Evolutionary conservation across 768 basidiomycete species (phyloP).

Genomic region (Rhodotorula sphaerocarpa): DNA sequence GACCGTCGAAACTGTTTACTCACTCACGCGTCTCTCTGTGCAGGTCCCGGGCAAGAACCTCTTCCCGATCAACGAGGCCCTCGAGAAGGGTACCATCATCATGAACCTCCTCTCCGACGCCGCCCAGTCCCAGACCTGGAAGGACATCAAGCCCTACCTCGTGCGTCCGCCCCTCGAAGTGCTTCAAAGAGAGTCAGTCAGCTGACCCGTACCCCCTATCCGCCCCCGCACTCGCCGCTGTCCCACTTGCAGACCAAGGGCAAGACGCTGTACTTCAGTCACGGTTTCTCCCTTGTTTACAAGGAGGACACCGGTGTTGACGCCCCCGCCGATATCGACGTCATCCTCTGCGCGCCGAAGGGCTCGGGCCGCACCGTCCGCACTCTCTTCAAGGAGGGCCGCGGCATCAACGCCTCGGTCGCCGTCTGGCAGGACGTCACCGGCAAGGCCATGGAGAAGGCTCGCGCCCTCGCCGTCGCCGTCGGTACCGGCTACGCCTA

Average conservation of each 20-base stretch:
- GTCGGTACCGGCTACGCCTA: conserved; percentile 97
- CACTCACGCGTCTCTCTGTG: background rate
- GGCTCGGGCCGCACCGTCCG: conserved; percentile 98
- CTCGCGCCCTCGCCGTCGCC: conserved; percentile 83
- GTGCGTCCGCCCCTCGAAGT: too few species aligned
- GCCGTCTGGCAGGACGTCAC: conserved; percentile 97
- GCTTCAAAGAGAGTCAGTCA: too few species aligned
- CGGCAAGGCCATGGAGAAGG: conserved; percentile 95
- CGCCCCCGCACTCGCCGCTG: background rate
- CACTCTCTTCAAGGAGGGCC: conserved; percentile 99
- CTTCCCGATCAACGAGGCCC: conserved; percentile 97
- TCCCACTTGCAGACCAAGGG: conserved; percentile 65
- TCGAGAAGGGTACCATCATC: conserved; percentile 90
- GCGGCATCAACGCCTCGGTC: conserved; percentile 90
- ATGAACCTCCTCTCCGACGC: conserved; percentile 99
- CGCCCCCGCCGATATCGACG: conserved; percentile 87
- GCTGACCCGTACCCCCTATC: too few species aligned
- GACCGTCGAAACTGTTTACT: too few species aligned
- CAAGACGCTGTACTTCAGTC: conserved; percentile 99
- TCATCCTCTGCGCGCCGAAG: conserved; percentile 98
- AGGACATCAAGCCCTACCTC: conserved; percentile 78
- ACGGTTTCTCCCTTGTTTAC: conserved; percentile 98
- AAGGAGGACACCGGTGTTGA: conserved; percentile 92
- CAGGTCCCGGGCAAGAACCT: conserved; percentile 93
- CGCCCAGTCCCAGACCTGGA: conserved; percentile 96